Conservation (phyloP, 2,329 filamentous ascomycete species). For the Colletotrichum sp. region DNA sequence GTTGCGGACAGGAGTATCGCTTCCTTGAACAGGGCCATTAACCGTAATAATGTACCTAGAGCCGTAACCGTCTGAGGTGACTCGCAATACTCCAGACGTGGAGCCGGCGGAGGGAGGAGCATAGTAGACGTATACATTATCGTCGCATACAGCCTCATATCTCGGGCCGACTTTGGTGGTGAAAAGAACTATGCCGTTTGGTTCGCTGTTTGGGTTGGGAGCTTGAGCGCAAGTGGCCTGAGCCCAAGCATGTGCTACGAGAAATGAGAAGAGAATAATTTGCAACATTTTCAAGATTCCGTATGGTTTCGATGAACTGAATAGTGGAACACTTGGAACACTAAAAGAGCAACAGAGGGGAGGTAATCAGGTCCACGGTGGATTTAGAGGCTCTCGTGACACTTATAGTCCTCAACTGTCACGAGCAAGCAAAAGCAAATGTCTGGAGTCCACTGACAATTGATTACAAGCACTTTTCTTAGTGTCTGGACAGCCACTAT, state of each 20-base stretch:
- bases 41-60: not conserved
- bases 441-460: too few relatives aligned
- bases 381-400: too few relatives aligned
- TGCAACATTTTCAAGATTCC: not conserved
- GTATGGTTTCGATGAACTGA: fast-evolving
- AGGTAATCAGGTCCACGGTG: too few relatives aligned
- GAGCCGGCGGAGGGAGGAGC: not conserved
- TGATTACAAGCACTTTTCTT: too few relatives aligned
- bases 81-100: not conserved
- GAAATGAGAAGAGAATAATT: not conserved
- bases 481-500: too few relatives aligned
- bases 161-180: not conserved
- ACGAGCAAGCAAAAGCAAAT: too few relatives aligned
- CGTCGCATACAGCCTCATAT: not conserved
- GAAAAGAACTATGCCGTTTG: not conserved
- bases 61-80: not conserved
- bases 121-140: not conserved
- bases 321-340: not conserved
- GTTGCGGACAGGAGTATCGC: not conserved
- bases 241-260: not conserved
- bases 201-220: not conserved
- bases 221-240: not conserved
- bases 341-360: too few relatives aligned
- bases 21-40: not conserved
- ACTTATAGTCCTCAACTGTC: too few relatives aligned